These are phyloP conservation scores for Fusarium torreyae DNA, from an alignment of 2,329 filamentous ascomycete genomes.

Conservation along the genomic window DNA sequence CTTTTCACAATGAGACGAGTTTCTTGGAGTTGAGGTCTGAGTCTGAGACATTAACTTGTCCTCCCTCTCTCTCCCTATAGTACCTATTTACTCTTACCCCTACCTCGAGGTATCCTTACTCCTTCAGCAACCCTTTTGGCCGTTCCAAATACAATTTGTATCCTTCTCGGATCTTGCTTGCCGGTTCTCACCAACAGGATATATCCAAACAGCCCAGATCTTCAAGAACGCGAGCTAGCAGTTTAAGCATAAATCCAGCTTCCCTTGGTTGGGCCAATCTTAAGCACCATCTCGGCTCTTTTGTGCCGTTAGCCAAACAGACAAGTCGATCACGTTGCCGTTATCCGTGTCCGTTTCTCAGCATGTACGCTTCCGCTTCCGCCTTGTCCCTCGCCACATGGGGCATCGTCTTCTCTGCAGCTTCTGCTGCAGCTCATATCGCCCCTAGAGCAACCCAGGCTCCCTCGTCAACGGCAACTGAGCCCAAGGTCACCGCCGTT, in stretches of 20 bases:
- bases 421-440: constrained; percentile 36
- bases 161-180: background rate
- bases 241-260: constrained; percentile 34
- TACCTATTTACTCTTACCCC: background rate
- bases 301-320: constrained; percentile 4
- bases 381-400: constrained; percentile 37
- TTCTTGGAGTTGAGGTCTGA: constrained; percentile 8
- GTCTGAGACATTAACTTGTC: constrained; percentile 40
- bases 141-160: constrained; percentile 6
- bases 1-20: constrained; percentile 17
- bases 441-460: constrained; percentile 53
- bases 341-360: constrained; percentile 4
- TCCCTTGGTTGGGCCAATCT: background rate
- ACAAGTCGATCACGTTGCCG: constrained; percentile 6
- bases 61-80: constrained; percentile 9
- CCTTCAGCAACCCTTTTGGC: constrained; percentile 26
- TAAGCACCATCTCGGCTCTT: constrained; percentile 15
- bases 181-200: no score
- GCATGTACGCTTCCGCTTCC: constrained; percentile 37
- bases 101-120: constrained; percentile 1
- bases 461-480: constrained; percentile 44
- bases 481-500: constrained; percentile 55
- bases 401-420: constrained; percentile 36
- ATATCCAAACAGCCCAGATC: background rate
- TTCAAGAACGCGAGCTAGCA: constrained; percentile 4